Evolutionary conservation across 129 eudicot genomes (phyloP), one percentile per base, ranked within the genome.

Genomic region (Tanacetum coccineum): DNA sequence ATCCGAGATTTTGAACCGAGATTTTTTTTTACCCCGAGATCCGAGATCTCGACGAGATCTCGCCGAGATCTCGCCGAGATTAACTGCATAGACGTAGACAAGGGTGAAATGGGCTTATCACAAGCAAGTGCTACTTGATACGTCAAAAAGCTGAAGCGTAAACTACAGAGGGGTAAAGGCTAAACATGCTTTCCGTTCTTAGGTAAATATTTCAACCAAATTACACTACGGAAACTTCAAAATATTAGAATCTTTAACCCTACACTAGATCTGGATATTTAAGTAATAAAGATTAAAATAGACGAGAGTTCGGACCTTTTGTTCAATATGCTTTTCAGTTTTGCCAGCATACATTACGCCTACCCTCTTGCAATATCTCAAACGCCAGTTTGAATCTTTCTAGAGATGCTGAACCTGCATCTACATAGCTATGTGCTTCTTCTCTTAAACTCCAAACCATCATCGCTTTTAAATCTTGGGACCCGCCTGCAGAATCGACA

Each of bases 341-440:
- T 73, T 89, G 94, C 96, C 96, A 89, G 68, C 90, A 86, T 8
- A 89, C 68, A 78, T 80, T 89, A 59, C 94, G 82, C 64, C 90
- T 76, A 53, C 96, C 94, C 66, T 89, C 96, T 68, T 89, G 96
- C 94, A 89, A 58, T 53, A 89, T 86, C 81, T 89, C 96, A 73
- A 89, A 89, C n/a, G 96, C 96, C 45, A 86, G 70, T 58, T 89
- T 89, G 70, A 81, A 84, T 64, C 95, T 80, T 56, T 89, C 94
- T 28, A 89, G 32, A 45, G 96, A 86, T 12, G 84, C 84, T 21
- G 95, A 71, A 57, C 96, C 96, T 15, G 90, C 95, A 57, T 89
- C 96, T 1, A 89, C 78, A 68, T 79, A 89, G 66, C 81, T 86
- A 45, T 77, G 76, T 4, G 96, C 91, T 76, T 89, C 96, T 74